phyloP scores from a whole-genome alignment of 2,329 filamentous ascomycete genomes.

The Fusarium mundagurra region DNA sequence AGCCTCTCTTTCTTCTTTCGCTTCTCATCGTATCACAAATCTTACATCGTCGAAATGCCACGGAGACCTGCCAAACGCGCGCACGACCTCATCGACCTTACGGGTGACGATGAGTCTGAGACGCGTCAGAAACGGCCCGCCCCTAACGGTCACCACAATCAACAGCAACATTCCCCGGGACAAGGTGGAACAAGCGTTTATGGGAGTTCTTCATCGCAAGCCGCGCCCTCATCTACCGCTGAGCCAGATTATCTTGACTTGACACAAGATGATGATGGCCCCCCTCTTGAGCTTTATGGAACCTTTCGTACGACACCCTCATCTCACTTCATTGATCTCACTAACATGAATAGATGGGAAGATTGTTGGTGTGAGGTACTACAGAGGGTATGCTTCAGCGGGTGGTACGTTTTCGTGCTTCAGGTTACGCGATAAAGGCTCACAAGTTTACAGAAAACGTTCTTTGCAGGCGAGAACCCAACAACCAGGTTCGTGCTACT shows the following conservation, averaged over 20 bases:
- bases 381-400: constrained; percentile 68
- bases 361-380: constrained; percentile 66
- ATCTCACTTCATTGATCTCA: neutral
- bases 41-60: constrained; percentile 25
- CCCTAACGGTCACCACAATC: constrained; percentile 7
- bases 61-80: constrained; percentile 48
- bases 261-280: constrained; percentile 56
- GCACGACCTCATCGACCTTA: constrained; percentile 54
- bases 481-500: constrained; percentile 60
- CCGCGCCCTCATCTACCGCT: constrained; percentile 23
- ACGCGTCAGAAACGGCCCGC: constrained; percentile 43
- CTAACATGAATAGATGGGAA: constrained; percentile 53
- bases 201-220: constrained; percentile 21
- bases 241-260: constrained; percentile 56
- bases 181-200: constrained; percentile 33
- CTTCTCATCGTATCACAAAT: neutral
- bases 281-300: constrained; percentile 58
- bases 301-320: constrained; percentile 50
- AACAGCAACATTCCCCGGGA: constrained; percentile 16
- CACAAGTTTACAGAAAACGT: constrained; percentile 60
- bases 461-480: constrained; percentile 70
- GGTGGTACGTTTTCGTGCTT: constrained; percentile 52
- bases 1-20: neutral
- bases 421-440: neutral
- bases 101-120: constrained; percentile 47